Percentiles rank a stretch among this genome's conserved stretches.
Evolutionary conservation across 2,329 filamentous ascomycete genomes (phyloP).

Genomic region (Daldinia sp.): DNA sequence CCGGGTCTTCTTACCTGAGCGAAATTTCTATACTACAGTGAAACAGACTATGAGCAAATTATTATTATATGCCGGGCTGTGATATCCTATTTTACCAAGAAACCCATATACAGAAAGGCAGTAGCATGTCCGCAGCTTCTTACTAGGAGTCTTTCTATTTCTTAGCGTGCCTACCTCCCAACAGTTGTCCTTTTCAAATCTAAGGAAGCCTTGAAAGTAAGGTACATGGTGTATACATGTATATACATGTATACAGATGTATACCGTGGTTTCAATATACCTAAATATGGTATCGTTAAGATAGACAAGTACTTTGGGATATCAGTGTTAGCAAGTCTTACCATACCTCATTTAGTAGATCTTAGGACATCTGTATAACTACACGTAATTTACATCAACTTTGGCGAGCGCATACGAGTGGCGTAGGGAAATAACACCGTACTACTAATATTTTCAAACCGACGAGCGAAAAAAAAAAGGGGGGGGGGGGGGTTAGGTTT

Average conservation of each 20-base stretch:
- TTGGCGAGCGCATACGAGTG: no score
- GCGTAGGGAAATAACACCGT: no score
- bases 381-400: no score
- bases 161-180: neutral
- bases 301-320: neutral
- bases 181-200: neutral
- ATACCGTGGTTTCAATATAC: neutral
- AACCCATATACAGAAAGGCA: neutral
- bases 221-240: neutral
- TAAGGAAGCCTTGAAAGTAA: neutral
- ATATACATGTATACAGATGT: neutral
- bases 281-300: neutral
- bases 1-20: constrained; percentile 7
- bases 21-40: neutral
- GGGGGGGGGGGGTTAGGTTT: no score
- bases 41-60: constrained; percentile 14
- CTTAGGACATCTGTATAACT: no score
- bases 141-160: neutral
- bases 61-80: neutral
- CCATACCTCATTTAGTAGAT: no score
- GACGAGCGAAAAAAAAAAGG: no score
- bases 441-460: no score
- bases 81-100: neutral
- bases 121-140: neutral
- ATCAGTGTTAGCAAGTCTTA: no score